These are phyloP conservation scores for Colletotrichum liriopes DNA, from an alignment of 2,329 filamentous ascomycete genomes.

Conservation along the genomic window DNA sequence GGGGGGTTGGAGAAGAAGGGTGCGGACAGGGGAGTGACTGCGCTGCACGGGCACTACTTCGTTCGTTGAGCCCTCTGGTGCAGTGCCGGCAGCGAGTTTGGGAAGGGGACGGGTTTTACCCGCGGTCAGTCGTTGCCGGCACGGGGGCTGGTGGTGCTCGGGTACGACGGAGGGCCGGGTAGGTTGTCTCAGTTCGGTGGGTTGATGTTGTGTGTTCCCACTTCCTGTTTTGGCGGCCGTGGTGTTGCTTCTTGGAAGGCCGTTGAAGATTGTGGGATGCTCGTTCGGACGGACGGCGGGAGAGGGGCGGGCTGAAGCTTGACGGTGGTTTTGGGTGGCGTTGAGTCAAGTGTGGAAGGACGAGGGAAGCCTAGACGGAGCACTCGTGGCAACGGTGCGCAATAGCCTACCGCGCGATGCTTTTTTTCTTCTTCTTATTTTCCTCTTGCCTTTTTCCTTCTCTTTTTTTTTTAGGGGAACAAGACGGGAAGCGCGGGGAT, in stretches of 20 bases:
- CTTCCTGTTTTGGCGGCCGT: not conserved
- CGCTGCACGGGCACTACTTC: not conserved
- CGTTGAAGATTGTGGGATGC: not conserved
- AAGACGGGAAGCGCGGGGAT: not conserved
- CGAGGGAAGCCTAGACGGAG: not conserved
- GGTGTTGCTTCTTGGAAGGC: not conserved
- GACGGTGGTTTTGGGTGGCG: not conserved
- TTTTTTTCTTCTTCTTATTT: too few relatives aligned
- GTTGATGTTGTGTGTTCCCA: not conserved
- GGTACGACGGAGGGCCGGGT: constrained; percentile 16
- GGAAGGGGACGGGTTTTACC: not conserved
- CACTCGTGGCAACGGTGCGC: not conserved
- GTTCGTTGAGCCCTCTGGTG: not conserved
- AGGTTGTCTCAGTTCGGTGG: constrained; percentile 38
- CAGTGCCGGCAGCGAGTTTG: not conserved
- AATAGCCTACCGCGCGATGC: not conserved
- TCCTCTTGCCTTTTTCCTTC: not conserved
- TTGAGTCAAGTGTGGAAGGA: not conserved
- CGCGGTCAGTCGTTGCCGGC: not conserved
- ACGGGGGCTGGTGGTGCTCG: constrained; percentile 32
- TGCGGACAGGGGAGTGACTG: not conserved
- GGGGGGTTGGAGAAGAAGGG: too few relatives aligned
- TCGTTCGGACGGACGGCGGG: not conserved
- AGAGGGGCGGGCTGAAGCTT: not conserved
- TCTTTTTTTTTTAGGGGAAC: not conserved